Base-by-base conservation (phyloP, 805 yeast genomes). In the Nakazawaea populi region DNA sequence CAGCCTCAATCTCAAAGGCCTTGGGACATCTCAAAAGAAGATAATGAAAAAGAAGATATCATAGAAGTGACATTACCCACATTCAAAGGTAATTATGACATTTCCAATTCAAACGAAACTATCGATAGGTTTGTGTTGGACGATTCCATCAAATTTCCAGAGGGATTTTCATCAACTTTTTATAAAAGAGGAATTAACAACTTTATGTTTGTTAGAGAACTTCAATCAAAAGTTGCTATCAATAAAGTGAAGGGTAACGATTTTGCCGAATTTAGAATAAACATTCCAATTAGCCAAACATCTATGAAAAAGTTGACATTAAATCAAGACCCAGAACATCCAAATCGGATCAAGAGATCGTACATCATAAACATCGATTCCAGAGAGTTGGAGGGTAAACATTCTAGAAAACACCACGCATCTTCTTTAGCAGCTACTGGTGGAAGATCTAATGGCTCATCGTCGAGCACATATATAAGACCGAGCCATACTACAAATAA, bases 131-230 rank as follows among this genome's bases (percentile, higher is more conserved):
- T 44, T 35, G 46, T 49, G 14, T 14, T 44, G n/a, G 18, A n/a
- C 6, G 46, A 49, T 2, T 30, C 46, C 3, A 29, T 34, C 29
- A 51, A 43, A 27, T 43, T 72, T 48, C 80, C 80, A 1, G 79
- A 75, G 55, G 79, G 80, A 0, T 75, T 74, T 47, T 66, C 78
- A 2, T 75, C 79, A 1, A 75, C 79, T 5, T 75, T 75, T 57
- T 76, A 75, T 57, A 66, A 71, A 44, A 59, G 79, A 44, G 77
- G 77, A 4, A 65, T 65, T n/a, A 75, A 74, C 52, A 72, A 73
- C 55, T 75, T 75, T 54, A 75, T 75, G 79, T 75, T 75, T 63
- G 77, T 75, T 3, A 62, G 79, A 52, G 80, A 75, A 54, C 58
- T 75, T 31, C 80, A 75, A 52, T 69, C 75, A 35, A 75, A 75